phyloP scores from a whole-genome alignment of 805 yeast genomes.

The Isabelozyma gotoi region DNA sequence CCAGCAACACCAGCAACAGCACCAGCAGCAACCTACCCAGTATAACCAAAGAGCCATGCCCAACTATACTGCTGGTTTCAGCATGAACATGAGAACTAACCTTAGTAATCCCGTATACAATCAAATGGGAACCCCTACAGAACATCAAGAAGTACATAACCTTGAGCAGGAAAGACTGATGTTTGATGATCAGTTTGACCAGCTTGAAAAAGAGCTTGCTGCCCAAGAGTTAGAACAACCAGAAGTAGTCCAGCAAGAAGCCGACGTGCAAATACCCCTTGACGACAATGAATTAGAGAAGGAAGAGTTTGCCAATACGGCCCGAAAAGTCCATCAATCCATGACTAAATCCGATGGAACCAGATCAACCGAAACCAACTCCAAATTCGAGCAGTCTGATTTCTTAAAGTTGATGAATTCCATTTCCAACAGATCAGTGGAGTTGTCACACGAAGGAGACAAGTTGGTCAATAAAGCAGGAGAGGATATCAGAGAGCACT shows the following conservation, averaged over 20 bases:
- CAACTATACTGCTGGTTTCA: constrained; percentile 8
- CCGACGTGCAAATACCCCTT: not conserved
- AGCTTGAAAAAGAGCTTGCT: constrained; percentile 29
- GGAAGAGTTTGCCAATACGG: constrained; percentile 40
- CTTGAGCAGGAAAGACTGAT: constrained; percentile 22
- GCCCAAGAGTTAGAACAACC: constrained; percentile 9
- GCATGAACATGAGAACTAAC: constrained; percentile 18
- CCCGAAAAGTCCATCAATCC: constrained; percentile 32
- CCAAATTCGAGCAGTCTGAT: constrained; percentile 34
- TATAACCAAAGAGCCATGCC: constrained; percentile 5
- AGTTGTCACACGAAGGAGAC: constrained; percentile 32
- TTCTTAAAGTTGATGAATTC: constrained; percentile 41
- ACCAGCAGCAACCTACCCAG: constrained; percentile 8
- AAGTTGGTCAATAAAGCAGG: constrained; percentile 34
- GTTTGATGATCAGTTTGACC: constrained; percentile 32
- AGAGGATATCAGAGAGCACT: constrained; percentile 29
- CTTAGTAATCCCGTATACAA: constrained; percentile 13
- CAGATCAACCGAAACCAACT: constrained; percentile 19
- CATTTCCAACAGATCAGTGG: constrained; percentile 37
- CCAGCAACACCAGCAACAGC: constrained; percentile 9
- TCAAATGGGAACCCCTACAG: constrained; percentile 11
- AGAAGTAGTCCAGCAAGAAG: constrained; percentile 4
- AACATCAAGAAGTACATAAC: constrained; percentile 28
- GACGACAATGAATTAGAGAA: constrained; percentile 21
- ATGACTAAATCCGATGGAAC: constrained; percentile 13